These are phyloP conservation scores for Cucumis melo DNA, from an alignment of 306 rosid species.

Conservation along the genomic window DNA sequence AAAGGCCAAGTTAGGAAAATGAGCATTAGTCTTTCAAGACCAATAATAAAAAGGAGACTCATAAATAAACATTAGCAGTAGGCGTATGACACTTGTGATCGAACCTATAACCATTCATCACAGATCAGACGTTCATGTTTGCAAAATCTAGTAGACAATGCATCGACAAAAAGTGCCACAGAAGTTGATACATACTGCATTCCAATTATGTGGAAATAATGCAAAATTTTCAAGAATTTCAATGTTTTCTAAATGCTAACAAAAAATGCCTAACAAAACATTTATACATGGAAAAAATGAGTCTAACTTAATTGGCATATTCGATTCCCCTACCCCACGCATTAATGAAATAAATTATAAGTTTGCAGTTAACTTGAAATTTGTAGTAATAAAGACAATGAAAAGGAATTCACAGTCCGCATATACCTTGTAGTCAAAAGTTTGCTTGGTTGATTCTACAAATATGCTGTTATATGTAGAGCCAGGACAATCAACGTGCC, in stretches of 20 bases:
- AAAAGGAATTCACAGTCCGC: background rate
- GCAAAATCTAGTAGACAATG: background rate
- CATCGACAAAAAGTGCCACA: background rate
- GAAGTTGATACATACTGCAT: background rate
- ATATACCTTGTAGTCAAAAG: constrained; percentile 65
- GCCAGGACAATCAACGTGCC: constrained; percentile 27
- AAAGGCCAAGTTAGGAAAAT: background rate
- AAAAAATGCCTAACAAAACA: background rate
- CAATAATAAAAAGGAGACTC: background rate
- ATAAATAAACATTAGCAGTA: background rate
- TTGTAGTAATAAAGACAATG: background rate
- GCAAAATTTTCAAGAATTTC: background rate
- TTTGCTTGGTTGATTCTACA: constrained; percentile 57
- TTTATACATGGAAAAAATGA: background rate
- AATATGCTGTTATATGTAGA: constrained; percentile 29
- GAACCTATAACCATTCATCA: background rate
- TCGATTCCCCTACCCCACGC: too few relatives aligned
- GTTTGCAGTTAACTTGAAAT: background rate
- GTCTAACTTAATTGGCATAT: too few relatives aligned
- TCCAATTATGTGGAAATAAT: background rate
- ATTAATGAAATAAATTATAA: background rate
- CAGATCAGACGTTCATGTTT: background rate
- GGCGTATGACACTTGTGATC: background rate
- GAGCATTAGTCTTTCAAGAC: background rate
- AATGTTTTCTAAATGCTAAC: background rate